A percentile compares a stretch with the other conserved stretches of the same genome.
These are phyloP conservation scores for Mariannaea elegans DNA, from an alignment of 2,329 filamentous ascomycete genomes.

Conservation along the genomic window DNA sequence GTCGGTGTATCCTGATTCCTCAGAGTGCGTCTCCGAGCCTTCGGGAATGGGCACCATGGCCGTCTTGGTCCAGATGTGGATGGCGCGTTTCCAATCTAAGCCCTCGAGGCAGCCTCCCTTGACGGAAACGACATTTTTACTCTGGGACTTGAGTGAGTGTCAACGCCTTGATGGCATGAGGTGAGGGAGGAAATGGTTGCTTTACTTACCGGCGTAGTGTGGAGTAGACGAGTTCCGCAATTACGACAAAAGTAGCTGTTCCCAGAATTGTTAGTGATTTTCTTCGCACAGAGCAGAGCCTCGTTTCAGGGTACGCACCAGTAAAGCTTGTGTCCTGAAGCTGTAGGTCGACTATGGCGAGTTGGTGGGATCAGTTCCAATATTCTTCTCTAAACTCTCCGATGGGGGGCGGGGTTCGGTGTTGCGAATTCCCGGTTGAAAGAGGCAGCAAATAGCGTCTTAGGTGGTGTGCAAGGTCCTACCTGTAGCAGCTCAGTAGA, in stretches of 20 bases:
- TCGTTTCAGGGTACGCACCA: conserved; percentile 53
- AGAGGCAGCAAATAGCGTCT: no score
- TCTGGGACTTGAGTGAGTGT: conserved; percentile 44
- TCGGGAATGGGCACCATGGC: conserved; percentile 76
- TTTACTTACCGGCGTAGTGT: conserved; percentile 63
- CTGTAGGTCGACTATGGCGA: conserved; percentile 60
- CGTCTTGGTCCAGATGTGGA: conserved; percentile 74
- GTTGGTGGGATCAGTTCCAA: conserved; percentile 11
- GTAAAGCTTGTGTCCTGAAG: conserved; percentile 64
- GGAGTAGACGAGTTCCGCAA: conserved; percentile 73
- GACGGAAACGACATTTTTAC: conserved; percentile 68
- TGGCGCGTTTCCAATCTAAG: conserved; percentile 66
- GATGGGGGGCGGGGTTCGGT: not conserved
- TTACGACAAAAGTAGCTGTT: conserved; percentile 70
- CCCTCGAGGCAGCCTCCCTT: conserved; percentile 74
- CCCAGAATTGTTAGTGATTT: conserved; percentile 11
- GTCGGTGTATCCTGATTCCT: conserved; percentile 57
- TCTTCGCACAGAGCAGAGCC: not conserved
- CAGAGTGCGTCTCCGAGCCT: conserved; percentile 65
- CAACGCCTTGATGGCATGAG: conserved; percentile 10
- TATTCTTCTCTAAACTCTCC: not conserved
- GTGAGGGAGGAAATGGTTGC: not conserved
- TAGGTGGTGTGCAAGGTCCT: conserved; percentile 1
- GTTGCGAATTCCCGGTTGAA: not conserved
- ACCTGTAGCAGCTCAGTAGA: conserved; percentile 63